phyloP scores from a whole-genome alignment of 345 rosid genomes.

The Schrenkiella parvula region DNA sequence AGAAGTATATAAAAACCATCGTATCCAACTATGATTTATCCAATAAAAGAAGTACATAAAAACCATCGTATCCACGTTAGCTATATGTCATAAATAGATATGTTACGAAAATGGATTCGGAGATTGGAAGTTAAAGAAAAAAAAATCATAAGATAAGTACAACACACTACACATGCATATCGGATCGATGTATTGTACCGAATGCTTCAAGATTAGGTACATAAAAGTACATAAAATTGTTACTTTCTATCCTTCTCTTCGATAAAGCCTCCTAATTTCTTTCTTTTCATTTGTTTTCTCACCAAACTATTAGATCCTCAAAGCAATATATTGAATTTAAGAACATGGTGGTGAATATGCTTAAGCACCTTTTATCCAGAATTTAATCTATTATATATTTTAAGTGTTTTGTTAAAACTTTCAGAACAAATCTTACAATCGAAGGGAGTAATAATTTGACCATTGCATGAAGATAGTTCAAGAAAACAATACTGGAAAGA shows the following conservation, averaged over 20 bases:
- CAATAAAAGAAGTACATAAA: not conserved
- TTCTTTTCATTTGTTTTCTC: not conserved
- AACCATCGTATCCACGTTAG: not conserved
- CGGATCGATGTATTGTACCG: slow-evolving; percentile 23
- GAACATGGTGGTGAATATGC: not conserved
- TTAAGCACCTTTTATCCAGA: not conserved
- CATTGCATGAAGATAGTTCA: not conserved
- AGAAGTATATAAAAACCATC: too few species aligned
- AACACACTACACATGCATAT: slow-evolving; percentile 9
- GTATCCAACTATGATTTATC: not conserved
- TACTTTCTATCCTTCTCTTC: slow-evolving; percentile 18
- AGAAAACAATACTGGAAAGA: not conserved
- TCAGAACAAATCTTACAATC: not conserved
- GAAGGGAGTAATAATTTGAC: not conserved
- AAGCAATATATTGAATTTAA: not conserved
- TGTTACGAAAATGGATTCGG: not conserved
- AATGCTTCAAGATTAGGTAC: slow-evolving; percentile 32
- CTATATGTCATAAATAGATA: not conserved
- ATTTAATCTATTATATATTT: not conserved
- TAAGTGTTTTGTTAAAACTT: not conserved
- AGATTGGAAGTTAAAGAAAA: not conserved
- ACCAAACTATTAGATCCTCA: not conserved
- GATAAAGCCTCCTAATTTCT: slow-evolving; percentile 15
- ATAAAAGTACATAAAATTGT: slow-evolving; percentile 25
- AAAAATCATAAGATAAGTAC: not conserved